Evolutionary conservation across 75 land plant genomes (phyloP).

Genomic region (Cupressus sempervirens): DNA sequence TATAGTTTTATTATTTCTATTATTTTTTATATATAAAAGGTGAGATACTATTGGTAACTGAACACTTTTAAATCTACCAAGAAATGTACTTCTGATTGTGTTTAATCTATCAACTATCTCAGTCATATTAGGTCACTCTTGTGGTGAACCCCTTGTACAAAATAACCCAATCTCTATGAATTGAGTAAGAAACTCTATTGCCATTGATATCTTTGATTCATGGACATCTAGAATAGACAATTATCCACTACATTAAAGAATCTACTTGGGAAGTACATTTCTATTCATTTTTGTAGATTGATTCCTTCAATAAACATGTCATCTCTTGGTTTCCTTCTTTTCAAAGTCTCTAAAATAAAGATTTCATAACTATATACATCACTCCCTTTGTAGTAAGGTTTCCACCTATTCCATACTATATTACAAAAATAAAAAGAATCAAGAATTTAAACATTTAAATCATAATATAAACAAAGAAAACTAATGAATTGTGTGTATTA

Average conservation of each 20-base stretch:
- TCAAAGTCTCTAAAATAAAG: background rate
- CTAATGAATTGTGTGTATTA: background rate
- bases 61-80: background rate
- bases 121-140: too few relatives aligned
- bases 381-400: background rate
- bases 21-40: background rate
- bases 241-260: too few relatives aligned
- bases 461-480: background rate
- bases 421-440: background rate
- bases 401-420: too few relatives aligned
- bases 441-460: background rate
- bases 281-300: too few relatives aligned
- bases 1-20: background rate
- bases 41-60: background rate
- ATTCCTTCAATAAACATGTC: background rate
- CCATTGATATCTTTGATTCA: too few relatives aligned
- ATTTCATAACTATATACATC: conserved; percentile 9
- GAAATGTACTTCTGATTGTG: background rate
- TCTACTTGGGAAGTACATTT: too few relatives aligned
- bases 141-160: too few relatives aligned
- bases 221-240: too few relatives aligned
- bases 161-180: too few relatives aligned
- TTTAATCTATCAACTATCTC: too few relatives aligned
- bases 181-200: too few relatives aligned
- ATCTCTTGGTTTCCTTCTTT: background rate